Conservation (phyloP, 768 basidiomycete species). For the Leccinum incarnatum region DNA sequence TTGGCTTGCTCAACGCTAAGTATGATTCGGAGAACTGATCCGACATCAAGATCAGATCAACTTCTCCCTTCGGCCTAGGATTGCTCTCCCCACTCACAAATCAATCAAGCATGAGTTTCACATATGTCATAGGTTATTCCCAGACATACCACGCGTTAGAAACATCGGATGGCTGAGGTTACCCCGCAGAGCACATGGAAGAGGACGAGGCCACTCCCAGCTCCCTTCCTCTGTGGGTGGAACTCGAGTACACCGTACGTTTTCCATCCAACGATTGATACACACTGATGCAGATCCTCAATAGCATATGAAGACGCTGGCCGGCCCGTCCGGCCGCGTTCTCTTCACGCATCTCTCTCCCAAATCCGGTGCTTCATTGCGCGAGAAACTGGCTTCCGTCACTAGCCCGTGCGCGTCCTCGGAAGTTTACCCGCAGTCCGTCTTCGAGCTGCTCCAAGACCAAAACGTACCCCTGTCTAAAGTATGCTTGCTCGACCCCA, state of each 20-base stretch:
- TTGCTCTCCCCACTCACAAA: background rate
- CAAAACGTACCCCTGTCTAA: conserved; percentile 43
- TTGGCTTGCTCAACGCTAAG: background rate
- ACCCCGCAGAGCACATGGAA: conserved; percentile 81
- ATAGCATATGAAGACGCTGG: conserved; percentile 82
- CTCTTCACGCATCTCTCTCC: conserved; percentile 86
- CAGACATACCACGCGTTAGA: background rate
- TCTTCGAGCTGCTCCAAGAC: conserved; percentile 14
- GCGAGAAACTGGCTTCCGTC: conserved; percentile 16
- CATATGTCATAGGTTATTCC: conserved; percentile 56
- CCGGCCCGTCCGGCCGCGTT: conserved; percentile 61
- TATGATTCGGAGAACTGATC: background rate
- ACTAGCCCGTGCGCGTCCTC: conserved; percentile 18
- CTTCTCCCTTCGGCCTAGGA: background rate
- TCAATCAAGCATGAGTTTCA: conserved; percentile 38
- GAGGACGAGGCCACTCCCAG: conserved; percentile 77
- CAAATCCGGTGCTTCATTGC: conserved; percentile 59
- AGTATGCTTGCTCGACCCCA: conserved; percentile 94
- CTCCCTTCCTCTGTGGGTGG: conserved; percentile 85
- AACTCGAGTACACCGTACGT: conserved; percentile 82
- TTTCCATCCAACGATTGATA: background rate
- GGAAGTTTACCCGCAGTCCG: conserved; percentile 23
- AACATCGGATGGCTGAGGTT: background rate
- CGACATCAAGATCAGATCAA: background rate
- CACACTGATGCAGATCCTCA: background rate